phyloP scores from a whole-genome alignment of 1,139 yeast species.

The Wickerhamomyces sp. region DNA sequence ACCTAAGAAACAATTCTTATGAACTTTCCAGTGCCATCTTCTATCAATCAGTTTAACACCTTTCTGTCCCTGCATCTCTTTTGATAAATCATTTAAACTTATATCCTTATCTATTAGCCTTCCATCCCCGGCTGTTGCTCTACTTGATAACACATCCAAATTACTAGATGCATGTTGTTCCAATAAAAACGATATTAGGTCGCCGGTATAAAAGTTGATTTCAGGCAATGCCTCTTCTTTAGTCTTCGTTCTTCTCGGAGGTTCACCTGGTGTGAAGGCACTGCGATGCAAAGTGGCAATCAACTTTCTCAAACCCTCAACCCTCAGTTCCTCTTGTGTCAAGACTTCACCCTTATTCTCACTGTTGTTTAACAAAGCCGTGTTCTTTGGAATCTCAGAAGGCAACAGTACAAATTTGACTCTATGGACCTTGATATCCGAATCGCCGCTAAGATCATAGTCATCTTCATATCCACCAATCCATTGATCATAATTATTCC shows the following conservation, averaged over 20 bases:
- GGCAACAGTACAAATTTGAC: conserved; percentile 85
- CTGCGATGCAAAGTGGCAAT: conserved; percentile 65
- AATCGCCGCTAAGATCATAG: conserved; percentile 65
- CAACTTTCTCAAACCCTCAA: conserved; percentile 79
- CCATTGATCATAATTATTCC: conserved; percentile 90
- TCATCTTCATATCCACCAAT: conserved; percentile 87
- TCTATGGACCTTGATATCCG: conserved; percentile 48
- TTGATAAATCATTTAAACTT: conserved; percentile 48
- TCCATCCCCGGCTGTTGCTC: conserved; percentile 14
- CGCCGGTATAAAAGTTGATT: conserved; percentile 84
- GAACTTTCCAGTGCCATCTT: conserved; percentile 86
- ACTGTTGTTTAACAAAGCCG: conserved; percentile 25
- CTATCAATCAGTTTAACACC: conserved; percentile 70
- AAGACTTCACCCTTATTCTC: conserved; percentile 55
- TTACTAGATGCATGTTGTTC: conserved; percentile 29
- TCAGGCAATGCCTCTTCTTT: conserved; percentile 63
- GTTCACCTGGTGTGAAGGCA: conserved; percentile 39
- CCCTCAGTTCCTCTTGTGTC: conserved; percentile 75
- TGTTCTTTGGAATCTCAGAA: conserved; percentile 57
- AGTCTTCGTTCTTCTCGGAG: conserved; percentile 27
- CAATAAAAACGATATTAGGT: conserved; percentile 61
- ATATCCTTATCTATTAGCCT: conserved; percentile 36
- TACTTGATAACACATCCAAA: not conserved
- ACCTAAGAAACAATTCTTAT: conserved; percentile 78
- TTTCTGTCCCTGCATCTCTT: conserved; percentile 57